Conservation (phyloP, 192 early-diverging fungal genomes). For the Coemansia nantahalensis region DNA sequence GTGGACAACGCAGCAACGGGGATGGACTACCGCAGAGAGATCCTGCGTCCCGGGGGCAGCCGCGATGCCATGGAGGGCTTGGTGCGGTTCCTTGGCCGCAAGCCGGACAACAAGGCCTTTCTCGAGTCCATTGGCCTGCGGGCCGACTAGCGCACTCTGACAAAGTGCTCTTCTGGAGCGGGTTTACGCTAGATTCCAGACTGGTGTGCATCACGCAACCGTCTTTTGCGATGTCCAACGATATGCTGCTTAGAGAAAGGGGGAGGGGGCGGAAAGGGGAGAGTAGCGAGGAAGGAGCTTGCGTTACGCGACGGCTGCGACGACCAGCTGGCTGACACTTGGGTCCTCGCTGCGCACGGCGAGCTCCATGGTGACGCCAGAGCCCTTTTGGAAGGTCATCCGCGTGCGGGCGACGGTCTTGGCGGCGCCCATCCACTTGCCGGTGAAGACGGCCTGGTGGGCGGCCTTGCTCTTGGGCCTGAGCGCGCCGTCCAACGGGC, state of each 20-base stretch:
- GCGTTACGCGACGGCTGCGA: slow-evolving; percentile 75
- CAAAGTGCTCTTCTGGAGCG: too few relatives aligned
- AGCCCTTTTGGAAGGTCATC: slow-evolving; percentile 80
- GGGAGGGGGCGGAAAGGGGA: neutral
- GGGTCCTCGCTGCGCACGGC: slow-evolving; percentile 70
- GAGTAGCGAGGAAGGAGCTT: too few relatives aligned
- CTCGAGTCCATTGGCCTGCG: too few relatives aligned
- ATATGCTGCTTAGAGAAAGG: too few relatives aligned
- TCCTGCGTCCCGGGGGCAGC: too few relatives aligned
- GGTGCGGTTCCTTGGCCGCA: neutral
- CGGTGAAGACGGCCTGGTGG: slow-evolving; percentile 83
- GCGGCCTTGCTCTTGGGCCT: slow-evolving; percentile 69
- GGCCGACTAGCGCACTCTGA: too few relatives aligned
- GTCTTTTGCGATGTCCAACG: too few relatives aligned
- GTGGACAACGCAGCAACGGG: slow-evolving; percentile 59
- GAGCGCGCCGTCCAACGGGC: slow-evolving; percentile 69
- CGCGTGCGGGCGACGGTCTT: slow-evolving; percentile 74
- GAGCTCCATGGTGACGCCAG: slow-evolving; percentile 92
- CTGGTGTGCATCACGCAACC: too few relatives aligned
- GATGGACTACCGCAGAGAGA: too few relatives aligned
- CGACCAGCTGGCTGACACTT: slow-evolving; percentile 69
- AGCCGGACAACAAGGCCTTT: too few relatives aligned
- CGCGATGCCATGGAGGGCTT: neutral
- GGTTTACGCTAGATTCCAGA: too few relatives aligned
- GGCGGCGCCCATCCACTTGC: slow-evolving; percentile 80